Evolutionary conservation across 2,329 filamentous ascomycete genomes (phyloP).

Genomic region (Penicillium sp.): DNA sequence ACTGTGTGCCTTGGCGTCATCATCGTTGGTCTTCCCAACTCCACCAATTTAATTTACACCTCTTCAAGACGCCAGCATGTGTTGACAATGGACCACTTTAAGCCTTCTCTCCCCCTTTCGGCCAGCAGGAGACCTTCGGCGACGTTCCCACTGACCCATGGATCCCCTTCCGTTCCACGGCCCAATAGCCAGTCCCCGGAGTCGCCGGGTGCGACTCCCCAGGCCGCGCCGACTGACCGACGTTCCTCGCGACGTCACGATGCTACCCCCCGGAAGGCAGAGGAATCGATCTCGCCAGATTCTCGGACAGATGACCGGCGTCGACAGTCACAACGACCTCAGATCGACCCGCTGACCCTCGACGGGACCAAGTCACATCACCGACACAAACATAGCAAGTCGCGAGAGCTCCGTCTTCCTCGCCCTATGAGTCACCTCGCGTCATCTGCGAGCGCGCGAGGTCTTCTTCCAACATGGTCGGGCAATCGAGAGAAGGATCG

Average conservation of each 20-base stretch:
- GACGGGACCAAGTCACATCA: constrained; percentile 15
- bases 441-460: constrained; percentile 28
- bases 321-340: constrained; percentile 4
- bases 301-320: constrained; percentile 3
- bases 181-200: constrained; percentile 16
- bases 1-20: constrained; percentile 5
- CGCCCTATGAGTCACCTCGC: constrained; percentile 31
- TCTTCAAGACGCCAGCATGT: constrained; percentile 1
- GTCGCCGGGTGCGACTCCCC: constrained; percentile 14
- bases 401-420: constrained; percentile 28
- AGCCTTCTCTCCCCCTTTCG: constrained; percentile 12
- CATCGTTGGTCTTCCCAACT: constrained; percentile 1
- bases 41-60: neutral
- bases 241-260: constrained; percentile 7
- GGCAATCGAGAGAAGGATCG: constrained; percentile 28
- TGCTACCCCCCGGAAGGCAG: constrained; percentile 1
- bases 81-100: constrained; percentile 16
- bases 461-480: constrained; percentile 30
- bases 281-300: neutral
- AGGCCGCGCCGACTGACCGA: constrained; percentile 10
- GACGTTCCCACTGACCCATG: constrained; percentile 23
- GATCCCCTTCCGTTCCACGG: constrained; percentile 17
- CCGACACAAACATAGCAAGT: constrained; percentile 29
- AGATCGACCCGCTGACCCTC: constrained; percentile 10
- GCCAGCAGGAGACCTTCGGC: constrained; percentile 16